These are phyloP conservation scores for Dactylellina drechsleri DNA, from an alignment of 2,329 filamentous ascomycete species.

Conservation along the genomic window DNA sequence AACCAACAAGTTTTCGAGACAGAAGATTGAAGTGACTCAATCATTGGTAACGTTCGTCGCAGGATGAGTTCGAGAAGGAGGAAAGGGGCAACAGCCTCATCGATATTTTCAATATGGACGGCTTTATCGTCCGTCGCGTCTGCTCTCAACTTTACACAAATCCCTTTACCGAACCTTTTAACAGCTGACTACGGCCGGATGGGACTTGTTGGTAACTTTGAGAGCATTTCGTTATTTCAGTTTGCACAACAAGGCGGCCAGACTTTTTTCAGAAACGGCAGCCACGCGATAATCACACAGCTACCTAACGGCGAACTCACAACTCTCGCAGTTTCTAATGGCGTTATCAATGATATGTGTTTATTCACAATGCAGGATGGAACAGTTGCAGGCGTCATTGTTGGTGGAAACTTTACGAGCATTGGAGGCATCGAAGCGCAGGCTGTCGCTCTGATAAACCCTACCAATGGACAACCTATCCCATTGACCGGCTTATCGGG, in stretches of 20 bases:
- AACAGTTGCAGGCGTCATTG: constrained; percentile 76
- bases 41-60: constrained; percentile 22
- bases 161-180: constrained; percentile 35
- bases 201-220: constrained; percentile 75
- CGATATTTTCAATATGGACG: constrained; percentile 51
- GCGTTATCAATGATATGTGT: constrained; percentile 89
- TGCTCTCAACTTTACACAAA: constrained; percentile 45
- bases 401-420: constrained; percentile 96
- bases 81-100: constrained; percentile 43
- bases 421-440: constrained; percentile 79
- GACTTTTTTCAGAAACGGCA: constrained; percentile 76
- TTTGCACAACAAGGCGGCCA: constrained; percentile 81
- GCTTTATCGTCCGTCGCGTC: constrained; percentile 40
- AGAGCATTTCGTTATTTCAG: constrained; percentile 88
- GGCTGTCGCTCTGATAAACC: constrained; percentile 83
- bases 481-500: constrained; percentile 84
- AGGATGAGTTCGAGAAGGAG: constrained; percentile 49
- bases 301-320: constrained; percentile 87
- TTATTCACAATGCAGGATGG: constrained; percentile 75
- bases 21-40: constrained; percentile 34
- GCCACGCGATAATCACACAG: constrained; percentile 79
- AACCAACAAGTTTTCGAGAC: neutral
- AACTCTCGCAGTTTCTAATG: constrained; percentile 79
- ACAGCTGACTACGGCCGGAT: constrained; percentile 45
- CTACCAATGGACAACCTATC: constrained; percentile 74